Evolutionary conservation across 1,284 basidiomycete species (phyloP), one percentile per base, ranked within the genome.

Genomic region (Tetrapyrgos nigripes): DNA sequence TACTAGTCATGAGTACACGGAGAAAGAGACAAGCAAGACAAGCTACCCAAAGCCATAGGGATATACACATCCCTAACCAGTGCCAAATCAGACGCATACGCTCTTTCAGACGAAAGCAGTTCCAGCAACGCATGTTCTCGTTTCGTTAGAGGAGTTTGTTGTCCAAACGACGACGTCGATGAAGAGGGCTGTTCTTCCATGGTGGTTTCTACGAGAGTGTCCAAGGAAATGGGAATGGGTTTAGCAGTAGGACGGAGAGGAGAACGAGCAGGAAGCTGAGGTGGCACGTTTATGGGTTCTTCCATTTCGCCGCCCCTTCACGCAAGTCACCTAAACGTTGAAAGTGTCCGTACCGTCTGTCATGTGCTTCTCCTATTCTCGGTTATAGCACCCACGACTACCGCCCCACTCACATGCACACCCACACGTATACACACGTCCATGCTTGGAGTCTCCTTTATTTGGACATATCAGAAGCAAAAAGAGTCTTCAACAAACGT

Each of bases 61-160:
- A 95, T 86, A 70, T 96, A 93, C 27, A 96, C 85, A 65, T 95
- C 91, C 48, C 90, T 82, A 54, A 97, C 86, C 50, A 97, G 80
- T 3, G 89, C 89, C 21, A 98, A 81, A 77, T 98, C 96, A 10
- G 86, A 89, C 1, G 95, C 93, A 73, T 97, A 97, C 0, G 91
- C 88, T 27, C 91, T 81, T 71, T 98, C 96, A 21, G 93, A 95
- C 11, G 86, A 84, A 45, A 94, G 82, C 23, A 96, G 80, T 68
- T 98, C 96, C 49, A 89, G 84, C 33, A 98, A 78, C 1, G 94
- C 90, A 69, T 97, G 91, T 24, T 88, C 82, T 26, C 96, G 86
- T 76, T 94, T 96, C 19, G 91, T 77, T 68, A 81, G 68, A 27
- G 50, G 53, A 57, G 45, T 13, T 78, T 77, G 62, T 74, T 61